Evolutionary conservation across 257 asterid genomes (phyloP).

Genomic region (Datura wrightii): DNA sequence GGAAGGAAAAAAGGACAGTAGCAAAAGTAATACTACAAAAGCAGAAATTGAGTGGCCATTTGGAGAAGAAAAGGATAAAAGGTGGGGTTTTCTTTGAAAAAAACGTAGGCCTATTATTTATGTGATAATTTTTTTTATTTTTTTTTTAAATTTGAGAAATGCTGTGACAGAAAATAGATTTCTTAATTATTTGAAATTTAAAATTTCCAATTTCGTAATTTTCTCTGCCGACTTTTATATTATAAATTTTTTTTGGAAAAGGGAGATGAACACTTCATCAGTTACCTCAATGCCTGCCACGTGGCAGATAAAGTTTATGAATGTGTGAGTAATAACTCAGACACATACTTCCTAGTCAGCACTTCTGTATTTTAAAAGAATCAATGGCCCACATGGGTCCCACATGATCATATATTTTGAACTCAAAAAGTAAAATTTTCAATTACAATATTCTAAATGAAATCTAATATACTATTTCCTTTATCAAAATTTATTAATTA

Average conservation of each 20-base stretch:
- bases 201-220: too few species aligned
- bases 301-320: conserved; percentile 21
- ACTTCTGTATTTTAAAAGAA: not conserved
- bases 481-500: too few species aligned
- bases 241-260: too few species aligned
- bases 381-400: not conserved
- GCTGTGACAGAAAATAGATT: not conserved
- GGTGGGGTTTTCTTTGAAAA: not conserved
- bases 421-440: too few species aligned
- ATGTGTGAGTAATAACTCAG: not conserved
- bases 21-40: not conserved
- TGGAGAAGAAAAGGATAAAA: not conserved
- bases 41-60: conserved; percentile 5
- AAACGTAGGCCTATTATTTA: not conserved
- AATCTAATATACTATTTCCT: too few species aligned
- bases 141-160: not conserved
- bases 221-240: too few species aligned
- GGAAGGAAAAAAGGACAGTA: not conserved
- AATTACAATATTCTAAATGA: too few species aligned
- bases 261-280: not conserved
- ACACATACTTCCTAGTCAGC: not conserved
- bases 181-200: too few species aligned
- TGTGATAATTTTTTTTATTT: too few species aligned
- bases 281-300: not conserved
- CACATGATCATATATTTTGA: not conserved